These are phyloP conservation scores for Pseudocercospora fijiensis DNA, from an alignment of 2,329 filamentous ascomycete genomes.

Conservation along the genomic window DNA sequence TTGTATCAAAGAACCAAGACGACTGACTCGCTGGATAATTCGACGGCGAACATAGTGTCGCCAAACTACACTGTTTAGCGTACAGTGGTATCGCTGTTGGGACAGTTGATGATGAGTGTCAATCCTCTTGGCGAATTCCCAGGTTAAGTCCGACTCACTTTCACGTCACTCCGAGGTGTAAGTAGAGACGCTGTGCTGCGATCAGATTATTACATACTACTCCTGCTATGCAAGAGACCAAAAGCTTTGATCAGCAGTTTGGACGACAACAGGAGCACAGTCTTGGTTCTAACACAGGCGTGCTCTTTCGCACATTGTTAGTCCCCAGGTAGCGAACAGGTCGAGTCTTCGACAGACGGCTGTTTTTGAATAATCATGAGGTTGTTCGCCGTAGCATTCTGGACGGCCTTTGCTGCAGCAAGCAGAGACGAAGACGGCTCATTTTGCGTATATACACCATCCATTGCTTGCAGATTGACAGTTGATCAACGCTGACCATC, in stretches of 20 bases:
- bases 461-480: not conserved
- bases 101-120: too few species aligned
- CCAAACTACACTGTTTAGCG: not conserved
- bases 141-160: too few species aligned
- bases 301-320: not conserved
- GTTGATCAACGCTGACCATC: not conserved
- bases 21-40: not conserved
- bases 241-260: not conserved
- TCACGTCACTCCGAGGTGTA: too few species aligned
- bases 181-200: not conserved
- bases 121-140: too few species aligned
- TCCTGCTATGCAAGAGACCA: not conserved
- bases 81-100: not conserved
- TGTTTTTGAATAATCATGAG: not conserved
- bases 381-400: not conserved
- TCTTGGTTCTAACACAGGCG: not conserved
- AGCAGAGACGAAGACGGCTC: not conserved
- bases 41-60: not conserved
- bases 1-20: not conserved
- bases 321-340: not conserved
- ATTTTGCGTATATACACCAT: not conserved
- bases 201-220: too few species aligned
- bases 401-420: not conserved
- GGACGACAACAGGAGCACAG: not conserved
- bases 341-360: not conserved